Evolutionary conservation across 805 yeast genomes (phyloP), one percentile per base, ranked within the genome.

Genomic region (Zygotorulaspora florentina): DNA sequence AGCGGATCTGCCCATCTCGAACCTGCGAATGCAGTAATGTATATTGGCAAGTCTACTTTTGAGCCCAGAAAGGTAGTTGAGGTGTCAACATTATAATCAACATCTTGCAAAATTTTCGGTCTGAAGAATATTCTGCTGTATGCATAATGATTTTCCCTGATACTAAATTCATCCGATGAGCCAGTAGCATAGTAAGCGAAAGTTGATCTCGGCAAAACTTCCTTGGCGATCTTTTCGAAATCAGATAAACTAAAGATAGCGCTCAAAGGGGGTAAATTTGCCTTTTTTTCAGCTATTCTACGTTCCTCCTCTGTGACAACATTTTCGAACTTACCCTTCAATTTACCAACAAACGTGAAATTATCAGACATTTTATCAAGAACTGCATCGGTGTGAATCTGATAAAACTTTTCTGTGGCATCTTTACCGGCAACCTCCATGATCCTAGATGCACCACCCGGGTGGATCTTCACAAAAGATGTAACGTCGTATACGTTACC

Each of bases 401-500:
- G 66, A 39, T 65, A 45, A 43, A 67, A 67, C 46, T 62, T 67
- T 13, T 61, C 67, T 2, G 96, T 87, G 1, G 95, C 95, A 59
- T 89, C 96, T 41, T 71, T 69, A 0, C 96, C 96, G 1, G 95
- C 95, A 55, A 83, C 78, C 43, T 79, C 76, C 81, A 87, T 72
- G 38, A 88, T 68, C 60, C 86, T 85, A 8, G 75, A 79, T 3
- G 73, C 80, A 1, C 97, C 97, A 26, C 97, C 97, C 0, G 97
- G 97, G 56, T 89, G 96, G 61, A 79, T 86, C 45, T 74, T 68
- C 26, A 89, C 56, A 62, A 89, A 89, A 7, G 85, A 81, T 0
- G 96, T 83, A 11, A 89, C 73, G 58, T 89, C 87, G 68, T 84
- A 89, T 5, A 89, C 93, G 54, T 79, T 81, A 8, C 88, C 86